Conservation (phyloP, 2,329 filamentous ascomycete genomes). For the Alternaria postmessia region DNA sequence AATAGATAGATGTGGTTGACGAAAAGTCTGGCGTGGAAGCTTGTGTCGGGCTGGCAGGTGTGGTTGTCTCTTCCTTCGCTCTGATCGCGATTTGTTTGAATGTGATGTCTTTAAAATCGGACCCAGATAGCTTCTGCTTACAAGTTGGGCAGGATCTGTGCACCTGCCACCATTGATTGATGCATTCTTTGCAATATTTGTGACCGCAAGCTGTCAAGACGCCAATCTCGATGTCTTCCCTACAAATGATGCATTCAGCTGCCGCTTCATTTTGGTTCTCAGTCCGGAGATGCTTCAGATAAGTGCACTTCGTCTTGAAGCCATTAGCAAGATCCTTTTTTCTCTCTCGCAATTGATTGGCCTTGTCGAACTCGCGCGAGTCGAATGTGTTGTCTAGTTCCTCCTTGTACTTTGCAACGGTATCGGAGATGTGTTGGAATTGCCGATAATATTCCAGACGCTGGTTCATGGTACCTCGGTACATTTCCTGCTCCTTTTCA, state of each 20-base stretch:
- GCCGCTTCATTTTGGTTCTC: conserved; percentile 65
- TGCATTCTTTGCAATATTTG: conserved; percentile 84
- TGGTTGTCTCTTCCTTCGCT: conserved; percentile 66
- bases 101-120: conserved; percentile 84
- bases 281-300: conserved; percentile 69
- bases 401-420: conserved; percentile 77
- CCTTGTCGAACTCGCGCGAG: conserved; percentile 54
- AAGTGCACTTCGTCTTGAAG: conserved; percentile 77
- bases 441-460: conserved; percentile 91
- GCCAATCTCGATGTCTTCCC: conserved; percentile 77
- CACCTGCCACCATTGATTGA: conserved; percentile 77
- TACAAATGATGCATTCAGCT: conserved; percentile 86
- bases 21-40: conserved; percentile 37
- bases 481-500: conserved; percentile 77
- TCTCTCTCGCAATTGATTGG: conserved; percentile 58
- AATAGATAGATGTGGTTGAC: conserved; percentile 71
- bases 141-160: conserved; percentile 85
- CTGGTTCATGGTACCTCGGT: conserved; percentile 81
- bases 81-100: conserved; percentile 78
- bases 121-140: conserved; percentile 70
- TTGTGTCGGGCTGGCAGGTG: conserved; percentile 24
- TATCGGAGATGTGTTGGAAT: conserved; percentile 89
- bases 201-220: conserved; percentile 89
- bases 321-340: conserved; percentile 67
- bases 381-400: conserved; percentile 66